Evolutionary conservation across 106 monocot species (phyloP).

Genomic region (Agapanthus africanus): DNA sequence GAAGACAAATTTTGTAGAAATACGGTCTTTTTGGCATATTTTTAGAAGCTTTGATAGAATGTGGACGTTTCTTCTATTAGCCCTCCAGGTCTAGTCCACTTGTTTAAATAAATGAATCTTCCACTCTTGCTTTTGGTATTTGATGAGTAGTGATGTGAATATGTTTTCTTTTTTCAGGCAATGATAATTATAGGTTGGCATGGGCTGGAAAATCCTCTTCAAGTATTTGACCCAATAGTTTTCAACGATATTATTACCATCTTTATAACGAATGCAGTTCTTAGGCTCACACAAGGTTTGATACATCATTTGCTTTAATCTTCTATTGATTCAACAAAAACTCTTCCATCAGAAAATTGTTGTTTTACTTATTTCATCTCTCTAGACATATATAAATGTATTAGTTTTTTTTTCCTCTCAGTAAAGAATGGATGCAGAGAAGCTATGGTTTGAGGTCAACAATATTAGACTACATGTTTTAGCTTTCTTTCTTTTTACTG

Average conservation of each 20-base stretch:
- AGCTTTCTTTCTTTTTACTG: no score
- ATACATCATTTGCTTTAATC: no score
- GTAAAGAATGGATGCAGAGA: not conserved
- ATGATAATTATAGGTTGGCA: conserved; percentile 72
- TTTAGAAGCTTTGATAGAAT: conserved; percentile 78
- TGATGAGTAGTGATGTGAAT: not conserved
- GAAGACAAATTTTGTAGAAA: conserved; percentile 74
- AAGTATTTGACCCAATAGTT: conserved; percentile 45
- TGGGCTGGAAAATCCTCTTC: conserved; percentile 48
- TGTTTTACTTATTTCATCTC: no score
- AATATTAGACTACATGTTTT: no score
- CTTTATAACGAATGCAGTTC: conserved; percentile 61
- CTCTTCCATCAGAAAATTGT: not conserved
- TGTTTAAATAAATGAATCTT: not conserved
- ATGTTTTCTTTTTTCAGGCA: conserved; percentile 27
- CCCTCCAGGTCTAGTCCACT: conserved; percentile 43
- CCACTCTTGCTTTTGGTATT: not conserved
- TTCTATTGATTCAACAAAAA: not conserved
- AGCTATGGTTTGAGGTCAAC: no score
- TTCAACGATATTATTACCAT: conserved; percentile 61
- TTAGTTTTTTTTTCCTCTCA: not conserved
- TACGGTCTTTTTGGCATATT: conserved; percentile 62
- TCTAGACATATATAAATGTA: not conserved
- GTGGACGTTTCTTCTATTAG: conserved; percentile 65
- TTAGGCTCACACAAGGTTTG: conserved; percentile 58